Percentiles rank a stretch among this genome's conserved stretches.
Conservation (phyloP, 495 filamentous ascomycete species). For the Penicillium paxilli region DNA sequence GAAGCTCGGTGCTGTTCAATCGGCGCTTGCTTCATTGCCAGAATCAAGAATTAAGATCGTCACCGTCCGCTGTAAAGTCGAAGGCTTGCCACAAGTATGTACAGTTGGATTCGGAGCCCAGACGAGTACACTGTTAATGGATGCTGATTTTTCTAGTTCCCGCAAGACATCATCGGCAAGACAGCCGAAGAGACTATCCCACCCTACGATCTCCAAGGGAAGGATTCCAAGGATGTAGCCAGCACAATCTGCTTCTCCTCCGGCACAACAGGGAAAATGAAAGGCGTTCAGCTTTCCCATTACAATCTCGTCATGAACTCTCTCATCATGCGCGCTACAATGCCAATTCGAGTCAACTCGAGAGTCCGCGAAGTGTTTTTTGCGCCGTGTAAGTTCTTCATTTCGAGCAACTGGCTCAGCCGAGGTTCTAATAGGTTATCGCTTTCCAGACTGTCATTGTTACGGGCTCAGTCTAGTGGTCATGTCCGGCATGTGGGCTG, state of each 20-base stretch:
- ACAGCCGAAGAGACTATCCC: not conserved
- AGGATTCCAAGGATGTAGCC: constrained; percentile 2
- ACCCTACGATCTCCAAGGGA: constrained; percentile 2
- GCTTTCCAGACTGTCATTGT: constrained; percentile 6
- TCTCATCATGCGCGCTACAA: constrained; percentile 7
- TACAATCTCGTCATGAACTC: constrained; percentile 9
- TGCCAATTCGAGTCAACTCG: constrained; percentile 9
- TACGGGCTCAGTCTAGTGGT: constrained; percentile 8
- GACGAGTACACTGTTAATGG: not conserved
- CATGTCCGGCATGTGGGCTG: constrained; percentile 10
- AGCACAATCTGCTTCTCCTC: constrained; percentile 12
- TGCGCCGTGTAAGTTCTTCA: constrained; percentile 3
- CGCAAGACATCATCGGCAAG: constrained; percentile 5
- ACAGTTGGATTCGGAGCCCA: too few relatives aligned
- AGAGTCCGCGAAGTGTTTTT: constrained; percentile 8
- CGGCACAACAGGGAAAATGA: constrained; percentile 11
- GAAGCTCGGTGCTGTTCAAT: constrained; percentile 4
- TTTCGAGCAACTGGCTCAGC: too few relatives aligned
- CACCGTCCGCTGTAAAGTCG: constrained; percentile 3
- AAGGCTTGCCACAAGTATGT: constrained; percentile 4
- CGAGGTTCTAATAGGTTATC: too few relatives aligned
- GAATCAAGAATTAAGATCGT: not conserved
- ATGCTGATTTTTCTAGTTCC: constrained; percentile 1
- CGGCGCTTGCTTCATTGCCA: not conserved
- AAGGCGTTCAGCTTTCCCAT: constrained; percentile 8